Percentiles rank a stretch among this genome's conserved stretches.
Evolutionary conservation across 805 yeast genomes (phyloP).

Genomic region (Metschnikowia arizonensis): DNA sequence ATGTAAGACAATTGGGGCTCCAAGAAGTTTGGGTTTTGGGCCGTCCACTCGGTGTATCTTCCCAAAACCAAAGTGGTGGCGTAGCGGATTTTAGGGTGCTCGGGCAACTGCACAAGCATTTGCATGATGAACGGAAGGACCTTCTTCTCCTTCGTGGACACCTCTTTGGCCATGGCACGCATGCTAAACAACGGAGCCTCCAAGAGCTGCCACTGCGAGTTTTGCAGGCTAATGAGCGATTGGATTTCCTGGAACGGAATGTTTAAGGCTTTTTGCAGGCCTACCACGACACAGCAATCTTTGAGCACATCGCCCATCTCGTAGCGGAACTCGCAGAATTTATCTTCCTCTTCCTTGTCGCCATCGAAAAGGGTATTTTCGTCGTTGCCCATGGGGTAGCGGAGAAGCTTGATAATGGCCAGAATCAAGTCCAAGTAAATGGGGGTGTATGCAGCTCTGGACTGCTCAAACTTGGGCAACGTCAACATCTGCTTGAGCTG

Average conservation of each 20-base stretch:
- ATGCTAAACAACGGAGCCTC: constrained; percentile 89
- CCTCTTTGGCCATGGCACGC: constrained; percentile 93
- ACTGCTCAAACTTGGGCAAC: constrained; percentile 52
- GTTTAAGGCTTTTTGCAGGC: constrained; percentile 62
- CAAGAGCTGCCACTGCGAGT: constrained; percentile 71
- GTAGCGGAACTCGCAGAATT: constrained; percentile 89
- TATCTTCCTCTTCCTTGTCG: constrained; percentile 82
- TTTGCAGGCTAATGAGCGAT: constrained; percentile 25
- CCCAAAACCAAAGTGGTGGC: constrained; percentile 92
- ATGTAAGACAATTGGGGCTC: constrained; percentile 83
- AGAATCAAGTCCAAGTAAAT: constrained; percentile 55
- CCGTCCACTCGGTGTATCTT: constrained; percentile 95
- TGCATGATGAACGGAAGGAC: constrained; percentile 77
- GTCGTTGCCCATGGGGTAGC: constrained; percentile 55
- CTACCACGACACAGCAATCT: constrained; percentile 89
- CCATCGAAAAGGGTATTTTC: constrained; percentile 49
- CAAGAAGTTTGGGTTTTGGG: constrained; percentile 75
- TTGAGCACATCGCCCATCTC: constrained; percentile 98
- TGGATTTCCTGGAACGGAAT: constrained; percentile 67
- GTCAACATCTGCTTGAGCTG: constrained; percentile 67
- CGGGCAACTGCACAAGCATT: constrained; percentile 65
- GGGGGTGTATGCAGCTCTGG: constrained; percentile 48
- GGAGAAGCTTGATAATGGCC: constrained; percentile 63
- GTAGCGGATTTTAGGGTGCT: constrained; percentile 80
- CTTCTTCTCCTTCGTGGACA: constrained; percentile 58